phyloP scores from a whole-genome alignment of 306 rosid genomes.

The Vigna unguiculata region DNA sequence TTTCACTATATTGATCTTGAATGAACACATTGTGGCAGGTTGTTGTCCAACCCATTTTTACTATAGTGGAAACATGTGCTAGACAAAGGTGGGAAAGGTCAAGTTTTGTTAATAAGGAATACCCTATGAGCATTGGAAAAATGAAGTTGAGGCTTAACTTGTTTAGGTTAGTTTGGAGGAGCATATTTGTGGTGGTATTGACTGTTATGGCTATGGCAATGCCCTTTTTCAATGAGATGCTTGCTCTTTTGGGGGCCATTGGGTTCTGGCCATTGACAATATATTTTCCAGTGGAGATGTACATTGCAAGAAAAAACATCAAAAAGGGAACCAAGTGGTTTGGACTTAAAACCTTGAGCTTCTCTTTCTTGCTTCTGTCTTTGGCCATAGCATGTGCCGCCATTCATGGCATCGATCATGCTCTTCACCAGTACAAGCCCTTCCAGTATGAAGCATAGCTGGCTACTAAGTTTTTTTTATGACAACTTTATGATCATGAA shows the following conservation, averaged over 20 bases:
- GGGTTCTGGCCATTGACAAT: conserved; percentile 62
- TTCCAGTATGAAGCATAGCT: too few relatives aligned
- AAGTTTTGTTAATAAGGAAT: not conserved
- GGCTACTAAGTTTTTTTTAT: too few relatives aligned
- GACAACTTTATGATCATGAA: too few relatives aligned
- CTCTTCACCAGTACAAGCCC: conserved; percentile 45
- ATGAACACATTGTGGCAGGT: conserved; percentile 15
- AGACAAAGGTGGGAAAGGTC: conserved; percentile 50
- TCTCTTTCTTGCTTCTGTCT: conserved; percentile 47
- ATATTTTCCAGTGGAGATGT: conserved; percentile 65
- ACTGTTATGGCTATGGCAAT: conserved; percentile 52
- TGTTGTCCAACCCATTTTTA: conserved; percentile 49
- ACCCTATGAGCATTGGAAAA: conserved; percentile 18
- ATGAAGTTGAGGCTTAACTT: conserved; percentile 39
- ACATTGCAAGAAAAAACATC: conserved; percentile 53
- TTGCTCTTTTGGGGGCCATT: conserved; percentile 57
- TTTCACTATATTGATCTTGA: too few relatives aligned
- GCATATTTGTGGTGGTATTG: conserved; percentile 43
- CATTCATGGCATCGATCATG: conserved; percentile 47
- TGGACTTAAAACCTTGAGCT: conserved; percentile 52
- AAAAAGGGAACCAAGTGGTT: conserved; percentile 50
- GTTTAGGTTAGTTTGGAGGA: conserved; percentile 63
- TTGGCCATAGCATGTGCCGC: conserved; percentile 53
- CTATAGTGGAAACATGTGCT: conserved; percentile 46
- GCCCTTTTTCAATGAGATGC: conserved; percentile 62